phyloP scores from a whole-genome alignment of 1,284 basidiomycete species.

The Cryptococcus floricola region DNA sequence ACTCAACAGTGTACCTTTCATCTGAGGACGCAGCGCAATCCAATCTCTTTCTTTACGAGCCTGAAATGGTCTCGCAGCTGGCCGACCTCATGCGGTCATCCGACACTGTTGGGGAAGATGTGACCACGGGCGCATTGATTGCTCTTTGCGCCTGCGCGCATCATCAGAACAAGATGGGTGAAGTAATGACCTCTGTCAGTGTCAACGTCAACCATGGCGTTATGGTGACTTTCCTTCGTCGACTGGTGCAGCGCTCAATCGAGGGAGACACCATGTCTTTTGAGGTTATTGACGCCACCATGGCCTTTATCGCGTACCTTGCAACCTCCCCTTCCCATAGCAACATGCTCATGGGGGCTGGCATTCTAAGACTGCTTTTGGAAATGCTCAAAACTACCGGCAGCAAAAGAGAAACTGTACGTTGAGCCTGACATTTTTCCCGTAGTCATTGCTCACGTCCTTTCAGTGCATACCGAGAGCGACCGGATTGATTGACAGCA shows the following conservation, averaged over 20 bases:
- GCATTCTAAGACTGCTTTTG: constrained; percentile 81
- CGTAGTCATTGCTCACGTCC: constrained; percentile 3
- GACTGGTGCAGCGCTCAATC: constrained; percentile 68
- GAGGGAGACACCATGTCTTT: constrained; percentile 58
- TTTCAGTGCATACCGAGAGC: constrained; percentile 52
- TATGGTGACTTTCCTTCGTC: constrained; percentile 79
- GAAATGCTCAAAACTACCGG: constrained; percentile 70
- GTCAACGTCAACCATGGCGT: constrained; percentile 96
- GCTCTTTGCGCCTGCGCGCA: constrained; percentile 85
- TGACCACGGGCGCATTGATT: constrained; percentile 79
- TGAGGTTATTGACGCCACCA: constrained; percentile 77
- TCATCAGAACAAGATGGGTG: constrained; percentile 75
- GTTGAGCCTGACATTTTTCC: neutral
- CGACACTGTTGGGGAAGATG: constrained; percentile 47
- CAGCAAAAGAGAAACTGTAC: constrained; percentile 23
- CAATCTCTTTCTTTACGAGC: constrained; percentile 84
- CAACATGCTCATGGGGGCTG: constrained; percentile 95
- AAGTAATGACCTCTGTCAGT: constrained; percentile 86
- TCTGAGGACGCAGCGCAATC: constrained; percentile 71
- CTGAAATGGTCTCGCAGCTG: constrained; percentile 78
- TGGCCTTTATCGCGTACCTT: constrained; percentile 83
- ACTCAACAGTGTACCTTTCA: constrained; percentile 62
- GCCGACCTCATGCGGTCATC: constrained; percentile 85
- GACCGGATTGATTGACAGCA: constrained; percentile 86
- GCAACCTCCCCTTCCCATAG: constrained; percentile 78